A percentile compares a stretch with the other conserved stretches of the same genome.
Conservation (phyloP, 176 grass and related monocot species). For the Zizania latifolia region DNA sequence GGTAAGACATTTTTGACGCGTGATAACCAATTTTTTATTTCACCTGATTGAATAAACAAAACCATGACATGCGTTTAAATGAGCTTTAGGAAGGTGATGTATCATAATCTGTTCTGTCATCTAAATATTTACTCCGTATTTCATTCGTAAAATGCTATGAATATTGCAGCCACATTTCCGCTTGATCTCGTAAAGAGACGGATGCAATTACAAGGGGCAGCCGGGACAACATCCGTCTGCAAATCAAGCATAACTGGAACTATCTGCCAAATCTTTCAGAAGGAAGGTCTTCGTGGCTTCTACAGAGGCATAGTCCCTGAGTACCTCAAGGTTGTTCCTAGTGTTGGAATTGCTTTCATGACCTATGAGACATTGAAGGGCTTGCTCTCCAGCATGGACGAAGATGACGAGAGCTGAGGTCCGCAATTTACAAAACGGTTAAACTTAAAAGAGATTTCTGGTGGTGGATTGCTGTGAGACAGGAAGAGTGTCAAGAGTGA, state of each 20-base stretch:
- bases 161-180: constrained; percentile 81
- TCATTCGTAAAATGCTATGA: constrained; percentile 3
- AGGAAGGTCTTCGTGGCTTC: constrained; percentile 70
- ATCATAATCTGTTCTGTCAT: neutral
- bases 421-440: neutral
- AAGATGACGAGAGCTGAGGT: constrained; percentile 25
- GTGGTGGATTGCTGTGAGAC: constrained; percentile 29
- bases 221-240: constrained; percentile 37
- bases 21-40: neutral
- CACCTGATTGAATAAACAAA: neutral
- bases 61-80: neutral
- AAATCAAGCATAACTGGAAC: constrained; percentile 66
- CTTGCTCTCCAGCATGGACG: constrained; percentile 39
- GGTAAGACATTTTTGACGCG: constrained; percentile 35
- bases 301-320: constrained; percentile 87
- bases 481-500: constrained; percentile 17
- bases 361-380: constrained; percentile 73
- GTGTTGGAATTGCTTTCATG: constrained; percentile 95
- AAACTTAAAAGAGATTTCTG: constrained; percentile 16
- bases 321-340: constrained; percentile 92
- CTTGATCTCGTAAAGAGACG: constrained; percentile 79
- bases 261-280: constrained; percentile 51
- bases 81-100: neutral
- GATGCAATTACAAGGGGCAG: constrained; percentile 85
- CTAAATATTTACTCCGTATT: neutral